Base-by-base conservation (phyloP, 2,329 filamentous ascomycete genomes). In the Verticillium longisporum region DNA sequence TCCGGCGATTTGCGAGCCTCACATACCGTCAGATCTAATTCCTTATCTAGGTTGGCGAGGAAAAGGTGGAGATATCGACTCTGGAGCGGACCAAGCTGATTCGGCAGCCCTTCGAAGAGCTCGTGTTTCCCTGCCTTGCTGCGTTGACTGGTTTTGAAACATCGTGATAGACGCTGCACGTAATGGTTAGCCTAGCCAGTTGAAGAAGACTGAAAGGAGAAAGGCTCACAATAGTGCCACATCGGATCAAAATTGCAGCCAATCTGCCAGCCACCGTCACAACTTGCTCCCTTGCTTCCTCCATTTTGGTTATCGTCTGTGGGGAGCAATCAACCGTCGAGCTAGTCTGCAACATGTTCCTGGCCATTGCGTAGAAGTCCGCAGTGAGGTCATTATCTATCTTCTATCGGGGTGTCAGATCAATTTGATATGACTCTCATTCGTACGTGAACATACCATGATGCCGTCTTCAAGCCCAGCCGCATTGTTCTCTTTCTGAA, bases 11-110 rank as follows among this genome's bases (percentile, higher is more conserved):
- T 9, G 18, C 10, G 10, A 11, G 18, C 9, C 18, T 54, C 37
- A 57, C 68, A 59, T 64, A 73, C 73, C 62, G 73, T 73, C 62
- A 83, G 80, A 58, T 82, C 77, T 38, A 79, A 73, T 21, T 78
- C 71, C 60, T 79, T 77, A 21, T 85, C 69, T 9, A 88, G 70
- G 0, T 74, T 77, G 2, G 77, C 72, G 31, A 86, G 68, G 65
- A 87, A 87, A 7, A 87, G 73, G 1, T 79, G 72, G 15, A 83
- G 65, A 59, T 78, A 79, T 61, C 68, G 75, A n/a, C 81, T 75
- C 57, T 79, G 76, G 3, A 73, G 65, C 2, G 77, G 71, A 15
- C 68, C 68, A 15, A 82, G 68, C 11, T 74, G 73, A 11, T 74
- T 74, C 0, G 77, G 75, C 9, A 71, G 55, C 4, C 73, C 73